Base-by-base conservation (phyloP, 1,139 yeast species). In the Diutina scorzettiae region DNA sequence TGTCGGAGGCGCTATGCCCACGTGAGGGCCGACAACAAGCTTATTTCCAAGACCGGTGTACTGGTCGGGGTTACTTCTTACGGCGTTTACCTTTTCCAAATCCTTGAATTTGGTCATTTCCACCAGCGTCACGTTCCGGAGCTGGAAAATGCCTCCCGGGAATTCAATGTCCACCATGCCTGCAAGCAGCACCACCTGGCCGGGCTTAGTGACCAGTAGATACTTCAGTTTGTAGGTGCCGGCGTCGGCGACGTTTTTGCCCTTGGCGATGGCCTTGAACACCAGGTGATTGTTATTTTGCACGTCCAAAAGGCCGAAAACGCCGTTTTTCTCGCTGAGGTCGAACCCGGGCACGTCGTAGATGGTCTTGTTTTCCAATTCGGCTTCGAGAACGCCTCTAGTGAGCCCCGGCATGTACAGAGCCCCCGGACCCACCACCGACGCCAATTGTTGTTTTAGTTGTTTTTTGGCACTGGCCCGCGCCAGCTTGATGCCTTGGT, bases 401-500 rank as follows among this genome's bases (percentile, higher is more conserved):
- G 85, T 78, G 51, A 71, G 71, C 2, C 81, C 78, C 0, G 85
- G 84, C 44, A 75, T 54, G 44, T 62, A 60, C 2, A 76, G 70
- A 3, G 68, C 57, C 0, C 76, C 77, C 0, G 73, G 73, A 0
- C 73, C 73, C 20, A 43, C 36, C 5, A 23, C 19, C 12, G 25
- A 16, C 4, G 39, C 39, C 28, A 23, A 12, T 7, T 21, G 7
- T 16, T n/a, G 17, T 12, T 20, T 11, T 3, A 17, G 16, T n/a
- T 16, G 19, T 11, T 21, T 20, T 16, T 34, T 34, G 17, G 14
- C 23, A 18, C n/a, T 18, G 2, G 39, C 29, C 23, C 19, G n/a
- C 19, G 17, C 5, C 28, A 23, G 14, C 14, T 32, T 20, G 6
- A 23, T n/a, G 7, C 28, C 19, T 4, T 12, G 17, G 11, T 34